Percentiles rank a stretch among this genome's conserved stretches.
Conservation (phyloP, 1,284 basidiomycete genomes). For the Mycena sp. region DNA sequence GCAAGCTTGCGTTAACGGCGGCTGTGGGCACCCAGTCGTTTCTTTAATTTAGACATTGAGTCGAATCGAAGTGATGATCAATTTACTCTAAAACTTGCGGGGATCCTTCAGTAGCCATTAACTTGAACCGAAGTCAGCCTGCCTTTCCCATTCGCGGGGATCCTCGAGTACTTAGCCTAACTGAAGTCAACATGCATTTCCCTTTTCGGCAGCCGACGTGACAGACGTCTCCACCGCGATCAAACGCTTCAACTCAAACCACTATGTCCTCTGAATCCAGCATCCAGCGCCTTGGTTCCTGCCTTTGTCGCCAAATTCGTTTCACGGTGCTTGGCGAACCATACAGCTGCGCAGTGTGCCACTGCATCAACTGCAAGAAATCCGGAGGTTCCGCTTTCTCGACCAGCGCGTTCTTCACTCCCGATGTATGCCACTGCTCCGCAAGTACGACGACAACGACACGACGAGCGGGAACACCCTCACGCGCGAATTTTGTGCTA, state of each 20-base stretch:
- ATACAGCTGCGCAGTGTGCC: conserved; percentile 48
- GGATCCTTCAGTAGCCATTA: no score
- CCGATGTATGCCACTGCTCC: conserved; percentile 44
- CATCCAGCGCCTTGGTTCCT: conserved; percentile 42
- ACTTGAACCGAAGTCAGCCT: no score
- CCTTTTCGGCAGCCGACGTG: no score
- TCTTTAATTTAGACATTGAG: no score
- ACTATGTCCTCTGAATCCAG: conserved; percentile 2
- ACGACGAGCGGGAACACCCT: conserved; percentile 45
- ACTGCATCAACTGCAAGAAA: conserved; percentile 54
- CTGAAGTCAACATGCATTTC: no score
- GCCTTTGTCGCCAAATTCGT: conserved; percentile 47
- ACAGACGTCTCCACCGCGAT: no score
- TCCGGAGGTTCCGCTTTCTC: conserved; percentile 50
- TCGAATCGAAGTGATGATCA: no score
- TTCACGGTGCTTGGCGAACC: conserved; percentile 50
- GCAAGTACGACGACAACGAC: conserved; percentile 42
- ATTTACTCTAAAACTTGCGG: no score
- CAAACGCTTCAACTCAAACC: background rate
- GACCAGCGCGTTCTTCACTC: conserved; percentile 49
- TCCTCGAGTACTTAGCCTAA: no score
- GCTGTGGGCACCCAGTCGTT: no score
- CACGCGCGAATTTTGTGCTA: conserved; percentile 46
- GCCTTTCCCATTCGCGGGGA: no score
- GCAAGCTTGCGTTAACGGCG: no score